Evolutionary conservation across 352 stramenopile species (phyloP), one percentile per base, ranked within the genome.

Genomic region (Phytophthora constricta): DNA sequence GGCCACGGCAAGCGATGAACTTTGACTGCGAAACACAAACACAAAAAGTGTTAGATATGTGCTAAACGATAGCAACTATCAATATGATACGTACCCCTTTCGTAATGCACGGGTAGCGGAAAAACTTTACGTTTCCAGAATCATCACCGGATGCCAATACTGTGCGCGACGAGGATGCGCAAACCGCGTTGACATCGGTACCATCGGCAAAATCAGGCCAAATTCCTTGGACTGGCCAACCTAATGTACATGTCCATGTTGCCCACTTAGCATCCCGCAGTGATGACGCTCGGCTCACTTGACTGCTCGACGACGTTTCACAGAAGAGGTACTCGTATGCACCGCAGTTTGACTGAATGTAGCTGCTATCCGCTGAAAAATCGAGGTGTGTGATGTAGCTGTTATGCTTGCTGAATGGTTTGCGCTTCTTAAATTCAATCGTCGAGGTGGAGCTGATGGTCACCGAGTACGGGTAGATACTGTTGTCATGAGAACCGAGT

Each of bases 321-420:
- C 91, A 97, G 45, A 97, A 98, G 27, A 96, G 72, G 13, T 98
- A 80, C 68, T 98, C 95, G 65, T 96, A 95, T 3, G 88, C 92
- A n/a, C 86, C 87, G 49, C 84, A 97, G 50, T 83, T 92, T 31
- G 82, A 91, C 74, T 94, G 83, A 13, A 91, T 25, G 37, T 83
- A 87, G 47, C 64, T 79, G 51, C 79, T 76, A 69, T 96, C 84
- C 2, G 71, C 66, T 13, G 84, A 93, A 57, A 94, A 96, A 46
- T 96, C 87, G 43, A 95, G 75, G 62, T 95, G 89, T 16, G 89
- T 95, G 54, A 93, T 84, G 68, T 87, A 91, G 70, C 83, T 92
- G 74, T 93, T 89, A 58, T 94, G 82, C 49, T 90, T 90, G 49
- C 68, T 80, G 31, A 94, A 96, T 50, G 90, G 75, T 46, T 87